These are phyloP conservation scores for Teunomyces gatunensis DNA, from an alignment of 805 yeast genomes.

Conservation along the genomic window DNA sequence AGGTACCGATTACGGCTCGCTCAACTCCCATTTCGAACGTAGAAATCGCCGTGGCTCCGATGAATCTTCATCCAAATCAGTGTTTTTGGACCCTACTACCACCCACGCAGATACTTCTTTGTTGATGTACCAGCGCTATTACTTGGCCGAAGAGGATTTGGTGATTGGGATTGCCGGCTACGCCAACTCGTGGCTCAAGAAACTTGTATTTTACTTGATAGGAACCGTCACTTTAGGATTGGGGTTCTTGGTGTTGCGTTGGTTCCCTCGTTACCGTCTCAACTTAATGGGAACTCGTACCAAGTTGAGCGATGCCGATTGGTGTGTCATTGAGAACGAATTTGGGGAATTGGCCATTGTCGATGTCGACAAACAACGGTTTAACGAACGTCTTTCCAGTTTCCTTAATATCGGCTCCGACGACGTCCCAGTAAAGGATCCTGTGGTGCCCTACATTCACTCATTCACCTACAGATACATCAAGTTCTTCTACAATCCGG, in stretches of 20 bases:
- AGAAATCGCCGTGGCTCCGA: conserved; percentile 11
- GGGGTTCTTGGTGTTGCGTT: conserved; percentile 68
- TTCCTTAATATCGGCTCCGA: conserved; percentile 41
- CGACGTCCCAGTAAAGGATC: conserved; percentile 38
- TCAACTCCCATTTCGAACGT: conserved; percentile 25
- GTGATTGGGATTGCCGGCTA: conserved; percentile 95
- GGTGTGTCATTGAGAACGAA: conserved; percentile 94
- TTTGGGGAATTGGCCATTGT: conserved; percentile 77
- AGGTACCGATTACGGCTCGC: conserved; percentile 25
- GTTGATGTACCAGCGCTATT: conserved; percentile 70
- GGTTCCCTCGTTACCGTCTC: conserved; percentile 82
- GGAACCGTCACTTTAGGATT: conserved; percentile 67
- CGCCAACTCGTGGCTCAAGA: conserved; percentile 47
- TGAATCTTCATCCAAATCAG: conserved; percentile 5
- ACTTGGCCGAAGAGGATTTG: conserved; percentile 92
- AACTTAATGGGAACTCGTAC: conserved; percentile 60
- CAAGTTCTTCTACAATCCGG: conserved; percentile 78
- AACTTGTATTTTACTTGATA: conserved; percentile 47
- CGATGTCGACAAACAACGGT: conserved; percentile 55
- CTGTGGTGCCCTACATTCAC: conserved; percentile 66
- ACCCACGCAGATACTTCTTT: conserved; percentile 5
- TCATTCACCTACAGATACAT: conserved; percentile 81
- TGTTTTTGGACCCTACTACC: background rate
- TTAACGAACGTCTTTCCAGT: conserved; percentile 69
- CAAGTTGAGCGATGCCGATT: conserved; percentile 80